Conservation (phyloP, 805 yeast species). For the Spathaspora girioi region DNA sequence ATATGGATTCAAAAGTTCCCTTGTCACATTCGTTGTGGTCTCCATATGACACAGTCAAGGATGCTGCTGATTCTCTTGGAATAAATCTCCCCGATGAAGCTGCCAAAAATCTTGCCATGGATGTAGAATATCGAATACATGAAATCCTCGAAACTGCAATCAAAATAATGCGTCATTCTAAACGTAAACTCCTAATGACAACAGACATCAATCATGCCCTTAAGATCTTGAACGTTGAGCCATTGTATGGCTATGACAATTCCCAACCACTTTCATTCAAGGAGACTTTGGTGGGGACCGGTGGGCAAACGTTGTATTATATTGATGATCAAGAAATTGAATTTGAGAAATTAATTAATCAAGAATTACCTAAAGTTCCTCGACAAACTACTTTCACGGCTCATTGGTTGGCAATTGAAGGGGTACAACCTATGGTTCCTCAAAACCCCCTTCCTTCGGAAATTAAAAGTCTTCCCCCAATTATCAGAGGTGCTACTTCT, state of each 20-base stretch:
- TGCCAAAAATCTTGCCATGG: conserved; percentile 94
- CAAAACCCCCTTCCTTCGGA: conserved; percentile 89
- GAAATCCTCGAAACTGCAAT: conserved; percentile 94
- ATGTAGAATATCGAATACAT: conserved; percentile 95
- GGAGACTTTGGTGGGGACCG: conserved; percentile 78
- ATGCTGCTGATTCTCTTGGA: conserved; percentile 91
- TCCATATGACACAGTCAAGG: conserved; percentile 93
- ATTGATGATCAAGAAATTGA: conserved; percentile 91
- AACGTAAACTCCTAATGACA: conserved; percentile 76
- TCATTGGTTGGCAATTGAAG: conserved; percentile 97
- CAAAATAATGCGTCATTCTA: conserved; percentile 93
- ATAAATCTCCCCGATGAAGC: conserved; percentile 85
- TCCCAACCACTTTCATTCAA: conserved; percentile 70
- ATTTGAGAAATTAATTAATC: conserved; percentile 88
- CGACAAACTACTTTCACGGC: conserved; percentile 90
- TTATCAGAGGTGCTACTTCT: conserved; percentile 75
- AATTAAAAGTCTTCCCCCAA: conserved; percentile 72
- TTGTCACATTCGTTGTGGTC: conserved; percentile 93
- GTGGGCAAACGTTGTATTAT: conserved; percentile 91
- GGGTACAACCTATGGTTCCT: conserved; percentile 96
- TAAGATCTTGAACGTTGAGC: conserved; percentile 85
- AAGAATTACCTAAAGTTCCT: conserved; percentile 94
- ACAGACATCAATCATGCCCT: conserved; percentile 80
- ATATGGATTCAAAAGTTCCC: conserved; percentile 47
- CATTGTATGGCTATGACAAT: conserved; percentile 83